Evolutionary conservation across 129 eudicot genomes (phyloP), one percentile per base, ranked within the genome.

Genomic region (Glebionis coronaria): DNA sequence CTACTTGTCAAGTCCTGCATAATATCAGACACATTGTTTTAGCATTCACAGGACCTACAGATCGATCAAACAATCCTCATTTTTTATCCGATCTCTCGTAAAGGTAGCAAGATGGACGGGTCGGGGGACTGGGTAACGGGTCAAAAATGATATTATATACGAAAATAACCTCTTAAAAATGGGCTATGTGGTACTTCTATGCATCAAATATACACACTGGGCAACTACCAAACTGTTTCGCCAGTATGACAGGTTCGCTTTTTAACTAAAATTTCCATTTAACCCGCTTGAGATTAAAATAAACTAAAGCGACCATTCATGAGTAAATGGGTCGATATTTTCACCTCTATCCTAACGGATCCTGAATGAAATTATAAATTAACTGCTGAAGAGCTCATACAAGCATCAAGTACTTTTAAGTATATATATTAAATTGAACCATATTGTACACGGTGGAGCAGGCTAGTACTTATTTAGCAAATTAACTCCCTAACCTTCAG

Each of bases 1-100:
- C 82, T 93, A 76, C 90, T 93, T 25, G 98, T 84, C 76, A 93
- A 81, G 58, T 93, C 98, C 97, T 93, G 81, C 67, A 85, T 51
- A 20, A 63, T 18, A 59, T 63, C 15, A 70, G 2, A 47, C 31
- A 52, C 9, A 77, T 18, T 1, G 14, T 49, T 6, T 35, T 15
- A 38, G 67, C 65, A 56, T 29, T 65, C 35, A 65, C 46, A 19
- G 21, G 15, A 21, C 23, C 11, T 27, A 73, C 3, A 44, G 59
- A 46, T 74, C 72, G 56, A 74, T 56, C n/a, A 70, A 40, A 12
- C 62, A 54, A 21, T 66, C 71, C 51, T 20, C 27, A 25, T 49
- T 3, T 11, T 64, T 23, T 28, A n/a, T n/a, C 0, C 14, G 42
- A 15, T 65, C 46, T 12, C 11, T 54, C 3, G 12, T 4, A 54